phyloP scores from a whole-genome alignment of 345 rosid species.

The Erucastrum elatum region DNA sequence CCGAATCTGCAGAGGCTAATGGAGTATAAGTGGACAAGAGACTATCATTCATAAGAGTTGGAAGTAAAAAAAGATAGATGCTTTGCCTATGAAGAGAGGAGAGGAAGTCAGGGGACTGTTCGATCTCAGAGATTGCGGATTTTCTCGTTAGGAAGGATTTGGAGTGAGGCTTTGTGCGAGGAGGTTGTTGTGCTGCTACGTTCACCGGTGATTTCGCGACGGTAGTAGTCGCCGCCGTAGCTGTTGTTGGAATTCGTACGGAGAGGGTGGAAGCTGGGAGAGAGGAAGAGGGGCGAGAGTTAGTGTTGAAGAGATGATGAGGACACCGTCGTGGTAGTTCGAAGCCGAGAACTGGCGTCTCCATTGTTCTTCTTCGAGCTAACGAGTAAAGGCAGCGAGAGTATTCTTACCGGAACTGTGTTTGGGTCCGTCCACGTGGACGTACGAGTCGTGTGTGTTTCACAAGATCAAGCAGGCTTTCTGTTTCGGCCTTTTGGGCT shows the following conservation, averaged over 20 bases:
- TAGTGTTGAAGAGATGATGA: constrained; percentile 30
- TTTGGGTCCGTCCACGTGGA: background rate
- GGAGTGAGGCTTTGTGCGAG: constrained; percentile 48
- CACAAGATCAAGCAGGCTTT: background rate
- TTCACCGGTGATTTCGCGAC: constrained; percentile 35
- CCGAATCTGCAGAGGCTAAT: constrained; percentile 45
- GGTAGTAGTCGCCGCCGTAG: constrained; percentile 12
- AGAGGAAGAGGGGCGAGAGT: constrained; percentile 37
- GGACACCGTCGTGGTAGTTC: constrained; percentile 18
- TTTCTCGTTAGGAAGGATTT: constrained; percentile 59
- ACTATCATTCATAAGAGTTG: background rate
- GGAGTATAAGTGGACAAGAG: background rate
- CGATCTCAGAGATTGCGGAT: constrained; percentile 64
- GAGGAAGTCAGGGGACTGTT: constrained; percentile 54
- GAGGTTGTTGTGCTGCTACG: background rate
- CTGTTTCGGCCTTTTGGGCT: constrained; percentile 4
- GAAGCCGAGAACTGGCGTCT: constrained; percentile 39
- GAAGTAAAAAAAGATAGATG: background rate
- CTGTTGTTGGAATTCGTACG: constrained; percentile 3
- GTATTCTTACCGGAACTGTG: background rate
- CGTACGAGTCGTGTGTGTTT: background rate
- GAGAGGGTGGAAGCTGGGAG: constrained; percentile 18
- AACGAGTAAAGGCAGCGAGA: background rate
- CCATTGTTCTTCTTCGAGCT: constrained; percentile 40
- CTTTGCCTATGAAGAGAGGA: constrained; percentile 61